phyloP scores from a whole-genome alignment of 2,329 filamentous ascomycete species.

The Fusarium acutatum region DNA sequence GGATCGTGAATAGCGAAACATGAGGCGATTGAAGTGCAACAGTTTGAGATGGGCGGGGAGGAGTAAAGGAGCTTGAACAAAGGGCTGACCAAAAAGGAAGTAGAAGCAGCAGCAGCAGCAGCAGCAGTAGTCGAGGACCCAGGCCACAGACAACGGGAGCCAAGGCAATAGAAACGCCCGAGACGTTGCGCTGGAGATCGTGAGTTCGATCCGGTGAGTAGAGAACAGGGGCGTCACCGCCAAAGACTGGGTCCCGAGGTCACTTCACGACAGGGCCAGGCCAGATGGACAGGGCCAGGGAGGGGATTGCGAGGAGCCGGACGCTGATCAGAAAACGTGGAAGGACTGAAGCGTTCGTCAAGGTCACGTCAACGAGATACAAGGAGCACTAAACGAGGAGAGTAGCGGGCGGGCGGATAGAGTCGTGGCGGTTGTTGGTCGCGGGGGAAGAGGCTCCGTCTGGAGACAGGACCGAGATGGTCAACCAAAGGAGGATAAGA shows the following conservation, averaged over 20 bases:
- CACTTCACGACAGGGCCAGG: constrained; percentile 32
- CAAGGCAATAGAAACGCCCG: constrained; percentile 22
- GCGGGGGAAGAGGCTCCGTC: constrained; percentile 42
- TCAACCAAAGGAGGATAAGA: constrained; percentile 36
- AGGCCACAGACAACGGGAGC: constrained; percentile 12
- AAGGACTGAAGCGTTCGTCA: constrained; percentile 18
- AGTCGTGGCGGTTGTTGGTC: constrained; percentile 33
- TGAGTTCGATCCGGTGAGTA: constrained; percentile 37
- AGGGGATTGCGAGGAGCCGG: not conserved
- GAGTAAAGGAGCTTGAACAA: constrained; percentile 15
- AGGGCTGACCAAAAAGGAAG: constrained; percentile 31
- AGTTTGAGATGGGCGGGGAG: constrained; percentile 1
- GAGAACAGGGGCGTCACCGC: constrained; percentile 37
- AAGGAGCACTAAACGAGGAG: constrained; percentile 5
- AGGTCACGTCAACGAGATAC: not conserved
- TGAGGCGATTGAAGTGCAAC: constrained; percentile 14
- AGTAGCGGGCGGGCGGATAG: constrained; percentile 20
- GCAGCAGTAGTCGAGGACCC: not conserved
- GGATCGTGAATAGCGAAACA: constrained; percentile 20
- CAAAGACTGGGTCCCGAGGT: constrained; percentile 37
- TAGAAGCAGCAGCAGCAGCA: not conserved
- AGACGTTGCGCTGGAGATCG: constrained; percentile 39
- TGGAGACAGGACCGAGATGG: constrained; percentile 41
- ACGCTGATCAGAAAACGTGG: constrained; percentile 25
- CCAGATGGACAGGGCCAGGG: constrained; percentile 9